Evolutionary conservation across 2,329 filamentous ascomycete genomes (phyloP), one percentile per base, ranked within the genome.

Genomic region (Trichoderma asperellum): DNA sequence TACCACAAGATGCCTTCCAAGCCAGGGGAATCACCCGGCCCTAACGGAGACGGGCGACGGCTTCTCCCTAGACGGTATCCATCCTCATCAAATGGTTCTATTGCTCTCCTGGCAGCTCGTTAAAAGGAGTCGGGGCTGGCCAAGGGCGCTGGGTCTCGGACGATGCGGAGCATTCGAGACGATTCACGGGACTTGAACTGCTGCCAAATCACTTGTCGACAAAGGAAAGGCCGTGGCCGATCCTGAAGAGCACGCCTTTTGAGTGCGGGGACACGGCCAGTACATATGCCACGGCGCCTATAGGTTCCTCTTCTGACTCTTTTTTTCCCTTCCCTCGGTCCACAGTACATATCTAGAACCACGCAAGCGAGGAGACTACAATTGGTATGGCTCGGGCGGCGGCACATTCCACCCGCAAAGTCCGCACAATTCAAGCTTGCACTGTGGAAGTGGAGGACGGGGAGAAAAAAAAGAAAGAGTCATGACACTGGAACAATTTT

Each of bases 21-120:
- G 65, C 72, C 73, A 71, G 71, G 70, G 72, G 72, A 75, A 69
- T 71, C 70, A 68, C 61, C 69, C 72, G 72, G 66, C 35, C 64
- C 69, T 67, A 71, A 70, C 27, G 37, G 40, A 47, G 61, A 60
- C 61, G 49, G 69, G 64, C 35, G 34, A 63, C 68, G 70, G 68
- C 56, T 56, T 70, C 49, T 69, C 67, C 68, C 72, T 71, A 69
- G 71, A 70, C 49, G 32, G 68, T 56, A 18, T 56, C 65, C 52
- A 59, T 68, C 16, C 64, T 59, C 47, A 49, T 37, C 56, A 65
- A 59, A 67, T 32, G 61, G 55, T 18, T 24, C 21, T 49, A 49
- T 40, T 52, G 14, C 43, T 47, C 53, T 35, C 65, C 43, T 68
- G 57, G 27, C 34, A 32, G 63, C 53, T 59, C 35, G 21, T 21